phyloP scores from a whole-genome alignment of 208 protist genomes.

The Leishmania mexicana region DNA sequence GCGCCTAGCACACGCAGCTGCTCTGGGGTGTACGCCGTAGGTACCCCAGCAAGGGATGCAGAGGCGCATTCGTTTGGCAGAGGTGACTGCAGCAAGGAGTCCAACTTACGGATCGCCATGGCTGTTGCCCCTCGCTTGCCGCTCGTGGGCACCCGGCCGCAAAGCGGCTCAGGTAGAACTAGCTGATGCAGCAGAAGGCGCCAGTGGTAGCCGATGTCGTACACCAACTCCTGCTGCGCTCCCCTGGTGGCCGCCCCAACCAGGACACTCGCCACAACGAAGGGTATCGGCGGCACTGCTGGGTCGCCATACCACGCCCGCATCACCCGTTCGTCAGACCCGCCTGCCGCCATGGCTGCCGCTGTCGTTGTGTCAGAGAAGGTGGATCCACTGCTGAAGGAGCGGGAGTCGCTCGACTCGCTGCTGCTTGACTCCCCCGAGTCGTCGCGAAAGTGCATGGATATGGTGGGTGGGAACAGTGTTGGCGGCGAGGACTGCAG shows the following conservation, averaged over 20 bases:
- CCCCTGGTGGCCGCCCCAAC: slow-evolving; percentile 29
- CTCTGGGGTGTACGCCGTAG: background rate
- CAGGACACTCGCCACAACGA: slow-evolving; percentile 31
- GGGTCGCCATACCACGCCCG: slow-evolving; percentile 12
- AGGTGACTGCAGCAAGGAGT: background rate
- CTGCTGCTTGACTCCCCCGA: slow-evolving; percentile 8
- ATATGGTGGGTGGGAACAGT: background rate
- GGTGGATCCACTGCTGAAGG: slow-evolving; percentile 4
- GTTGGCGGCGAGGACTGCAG: background rate
- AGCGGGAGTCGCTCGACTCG: background rate
- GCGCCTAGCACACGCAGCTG: slow-evolving; percentile 1
- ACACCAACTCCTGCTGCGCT: slow-evolving; percentile 18
- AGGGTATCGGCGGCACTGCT: slow-evolving; percentile 17
- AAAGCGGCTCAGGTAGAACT: slow-evolving; percentile 22
- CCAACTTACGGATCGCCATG: slow-evolving; percentile 15
- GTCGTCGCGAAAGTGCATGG: slow-evolving; percentile 3
- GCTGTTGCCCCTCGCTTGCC: slow-evolving; percentile 12
- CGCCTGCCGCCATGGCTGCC: background rate
- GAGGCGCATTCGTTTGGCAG: background rate
- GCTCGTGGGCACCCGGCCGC: background rate
- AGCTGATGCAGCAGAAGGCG: slow-evolving; percentile 29
- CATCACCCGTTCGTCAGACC: background rate
- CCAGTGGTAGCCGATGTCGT: slow-evolving; percentile 20
- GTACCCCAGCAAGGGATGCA: background rate
- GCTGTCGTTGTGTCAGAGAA: slow-evolving; percentile 3